Evolutionary conservation across 2,329 filamentous ascomycete genomes (phyloP).

Genomic region (Fusarium multiceps): DNA sequence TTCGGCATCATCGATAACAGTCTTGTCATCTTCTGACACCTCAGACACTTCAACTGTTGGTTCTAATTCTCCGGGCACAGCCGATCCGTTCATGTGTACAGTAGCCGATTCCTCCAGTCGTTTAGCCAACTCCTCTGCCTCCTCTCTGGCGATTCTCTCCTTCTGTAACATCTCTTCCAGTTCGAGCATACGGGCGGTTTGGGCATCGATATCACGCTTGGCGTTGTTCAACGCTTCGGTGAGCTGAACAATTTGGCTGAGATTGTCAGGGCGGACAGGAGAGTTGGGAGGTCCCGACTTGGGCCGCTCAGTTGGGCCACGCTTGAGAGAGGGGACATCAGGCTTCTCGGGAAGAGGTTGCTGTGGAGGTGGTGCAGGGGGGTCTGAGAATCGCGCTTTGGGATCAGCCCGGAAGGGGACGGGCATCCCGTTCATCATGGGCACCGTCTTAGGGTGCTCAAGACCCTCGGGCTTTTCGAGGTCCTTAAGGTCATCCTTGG

Average conservation of each 20-base stretch:
- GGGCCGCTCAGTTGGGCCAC: conserved; percentile 79
- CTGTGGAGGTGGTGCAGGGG: conserved; percentile 91
- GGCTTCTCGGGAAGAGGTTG: conserved; percentile 95
- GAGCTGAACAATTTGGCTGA: conserved; percentile 82
- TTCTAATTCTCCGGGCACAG: conserved; percentile 38
- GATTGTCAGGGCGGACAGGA: conserved; percentile 68
- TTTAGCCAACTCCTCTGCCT: conserved; percentile 84
- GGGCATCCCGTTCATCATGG: conserved; percentile 63
- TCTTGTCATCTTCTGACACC: conserved; percentile 33
- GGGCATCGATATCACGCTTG: conserved; percentile 87
- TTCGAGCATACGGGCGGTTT: conserved; percentile 81
- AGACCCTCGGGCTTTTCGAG: conserved; percentile 62
- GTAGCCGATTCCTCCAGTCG: conserved; percentile 69
- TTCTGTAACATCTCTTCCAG: conserved; percentile 78
- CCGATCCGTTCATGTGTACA: conserved; percentile 48
- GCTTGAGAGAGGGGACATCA: conserved; percentile 79
- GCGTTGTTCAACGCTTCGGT: conserved; percentile 86
- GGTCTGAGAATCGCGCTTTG: conserved; percentile 89
- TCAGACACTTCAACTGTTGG: conserved; percentile 15
- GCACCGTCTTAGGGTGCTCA: conserved; percentile 60
- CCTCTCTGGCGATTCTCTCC: conserved; percentile 83
- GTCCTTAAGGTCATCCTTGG: conserved; percentile 74
- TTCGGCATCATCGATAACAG: conserved; percentile 34
- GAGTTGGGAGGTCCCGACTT: conserved; percentile 68
- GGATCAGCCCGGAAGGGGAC: conserved; percentile 74